Evolutionary conservation across 129 eudicot genomes (phyloP).

Genomic region (Centaurea solstitialis): DNA sequence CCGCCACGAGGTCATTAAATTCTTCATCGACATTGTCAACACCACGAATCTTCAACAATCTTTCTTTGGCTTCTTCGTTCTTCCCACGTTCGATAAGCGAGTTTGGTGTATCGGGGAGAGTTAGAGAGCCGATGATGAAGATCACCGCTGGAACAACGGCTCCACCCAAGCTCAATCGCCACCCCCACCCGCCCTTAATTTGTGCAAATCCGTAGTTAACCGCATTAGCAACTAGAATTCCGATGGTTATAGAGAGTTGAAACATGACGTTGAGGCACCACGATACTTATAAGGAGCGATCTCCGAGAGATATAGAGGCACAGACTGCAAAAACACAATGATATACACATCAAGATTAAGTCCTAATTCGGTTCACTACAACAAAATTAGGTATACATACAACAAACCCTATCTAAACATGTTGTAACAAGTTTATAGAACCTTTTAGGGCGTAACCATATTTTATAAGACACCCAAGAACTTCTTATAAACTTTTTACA

Average conservation of each 20-base stretch:
- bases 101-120: constrained; percentile 57
- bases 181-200: constrained; percentile 43
- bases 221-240: constrained; percentile 47
- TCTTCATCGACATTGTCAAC: constrained; percentile 44
- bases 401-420: too few species aligned
- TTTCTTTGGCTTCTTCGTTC: constrained; percentile 33
- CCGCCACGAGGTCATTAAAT: constrained; percentile 42
- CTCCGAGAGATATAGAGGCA: constrained; percentile 58
- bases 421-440: too few species aligned
- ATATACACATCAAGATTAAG: not conserved
- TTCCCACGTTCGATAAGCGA: constrained; percentile 50
- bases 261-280: constrained; percentile 56
- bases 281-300: constrained; percentile 56
- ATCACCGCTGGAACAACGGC: constrained; percentile 54
- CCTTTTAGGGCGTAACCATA: too few species aligned
- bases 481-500: too few species aligned
- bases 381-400: too few species aligned
- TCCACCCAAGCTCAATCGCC: constrained; percentile 54
- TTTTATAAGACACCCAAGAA: too few species aligned
- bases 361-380: not conserved
- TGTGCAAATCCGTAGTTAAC: constrained; percentile 46
- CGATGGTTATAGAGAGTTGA: constrained; percentile 57
- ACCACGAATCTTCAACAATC: constrained; percentile 39
- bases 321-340: constrained; percentile 33
- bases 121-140: constrained; percentile 40